Conservation (phyloP, 1,284 basidiomycete genomes). For the Ustilago trichophora region DNA sequence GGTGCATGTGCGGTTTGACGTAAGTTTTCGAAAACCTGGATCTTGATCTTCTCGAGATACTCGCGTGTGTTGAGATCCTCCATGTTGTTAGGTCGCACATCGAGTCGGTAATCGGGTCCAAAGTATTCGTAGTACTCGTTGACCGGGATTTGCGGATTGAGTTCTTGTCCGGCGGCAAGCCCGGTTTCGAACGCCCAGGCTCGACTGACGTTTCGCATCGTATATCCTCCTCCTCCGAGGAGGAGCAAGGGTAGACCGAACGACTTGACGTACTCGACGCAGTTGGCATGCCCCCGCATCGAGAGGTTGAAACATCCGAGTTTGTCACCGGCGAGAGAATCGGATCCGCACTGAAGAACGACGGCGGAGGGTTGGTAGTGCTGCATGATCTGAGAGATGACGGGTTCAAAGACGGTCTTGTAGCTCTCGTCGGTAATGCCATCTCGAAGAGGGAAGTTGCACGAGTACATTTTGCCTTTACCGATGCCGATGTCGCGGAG, state of each 20-base stretch:
- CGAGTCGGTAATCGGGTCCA: constrained; percentile 95
- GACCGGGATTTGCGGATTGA: constrained; percentile 73
- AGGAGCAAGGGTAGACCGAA: constrained; percentile 92
- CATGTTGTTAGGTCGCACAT: constrained; percentile 93
- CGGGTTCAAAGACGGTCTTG: constrained; percentile 93
- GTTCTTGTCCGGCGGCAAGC: constrained; percentile 91
- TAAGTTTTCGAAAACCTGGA: constrained; percentile 81
- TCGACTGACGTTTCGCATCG: constrained; percentile 95
- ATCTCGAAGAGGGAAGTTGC: constrained; percentile 94
- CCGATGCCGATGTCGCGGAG: constrained; percentile 91
- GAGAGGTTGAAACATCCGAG: constrained; percentile 95
- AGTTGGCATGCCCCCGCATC: constrained; percentile 97
- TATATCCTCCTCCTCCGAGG: constrained; percentile 98
- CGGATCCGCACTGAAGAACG: constrained; percentile 99
- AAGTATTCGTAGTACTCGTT: constrained; percentile 90
- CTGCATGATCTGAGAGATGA: constrained; percentile 94
- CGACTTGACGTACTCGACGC: constrained; percentile 95
- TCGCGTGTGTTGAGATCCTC: constrained; percentile 93
- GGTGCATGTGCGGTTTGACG: constrained; percentile 59
- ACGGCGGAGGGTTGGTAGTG: constrained; percentile 94
- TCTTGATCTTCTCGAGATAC: constrained; percentile 91
- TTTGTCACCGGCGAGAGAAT: constrained; percentile 95
- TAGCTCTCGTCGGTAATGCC: constrained; percentile 97
- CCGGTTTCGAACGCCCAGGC: constrained; percentile 99
- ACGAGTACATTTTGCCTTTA: constrained; percentile 77